Evolutionary conservation across 202 grass and related monocot species (phyloP), one percentile per base, ranked within the genome.

Genomic region (Elaeis oleifera): DNA sequence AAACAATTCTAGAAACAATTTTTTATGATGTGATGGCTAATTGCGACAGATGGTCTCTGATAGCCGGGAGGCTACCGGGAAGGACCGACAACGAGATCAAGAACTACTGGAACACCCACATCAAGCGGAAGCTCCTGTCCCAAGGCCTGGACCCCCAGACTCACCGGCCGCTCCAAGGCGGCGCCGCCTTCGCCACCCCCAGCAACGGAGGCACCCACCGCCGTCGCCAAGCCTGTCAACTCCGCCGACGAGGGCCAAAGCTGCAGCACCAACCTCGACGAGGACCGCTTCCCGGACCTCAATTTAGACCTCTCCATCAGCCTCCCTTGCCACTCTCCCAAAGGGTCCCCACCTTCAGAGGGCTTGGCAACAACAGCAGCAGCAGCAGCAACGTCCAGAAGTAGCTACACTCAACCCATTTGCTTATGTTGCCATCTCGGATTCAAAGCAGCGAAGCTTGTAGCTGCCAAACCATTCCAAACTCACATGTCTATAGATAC

Each of bases 81-180:
- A 28, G 91, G 21, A 96, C 91, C 6, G 91, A 96, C 71, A 96
- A 96, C 63, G 91, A 96, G 76, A 96, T 96, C 83, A 96, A 96
- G 81, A 96, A 90, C 57, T 85, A 96, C 58, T 96, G 91, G 91
- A 96, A 91, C 81, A 96, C 91, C 7, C 84, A 96, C 76, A 90
- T 96, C 63, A 96, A 89, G 72, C 73, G 90, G 49, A 96, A 85
- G 73, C 90, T 96, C 19, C 23, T 86, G 26, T 61, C 69, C 68
- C 76, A 77, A 9, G 87, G 91, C 70, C 19, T 96, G 70, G 91
- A 96, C 67, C 91, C 91, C 3, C 68, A 79, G 26, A 91, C 91
- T 1, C 91, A 96, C 71, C 84, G 60, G 0, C 76, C 59, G 5
- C 56, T 83, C 53, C 75, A 39, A 79, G 56, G 70, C 20, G 15